A percentile compares a stretch with the other conserved stretches of the same genome.
Conservation (phyloP, 2,329 filamentous ascomycete genomes). For the Scolecobasidium constrictum region DNA sequence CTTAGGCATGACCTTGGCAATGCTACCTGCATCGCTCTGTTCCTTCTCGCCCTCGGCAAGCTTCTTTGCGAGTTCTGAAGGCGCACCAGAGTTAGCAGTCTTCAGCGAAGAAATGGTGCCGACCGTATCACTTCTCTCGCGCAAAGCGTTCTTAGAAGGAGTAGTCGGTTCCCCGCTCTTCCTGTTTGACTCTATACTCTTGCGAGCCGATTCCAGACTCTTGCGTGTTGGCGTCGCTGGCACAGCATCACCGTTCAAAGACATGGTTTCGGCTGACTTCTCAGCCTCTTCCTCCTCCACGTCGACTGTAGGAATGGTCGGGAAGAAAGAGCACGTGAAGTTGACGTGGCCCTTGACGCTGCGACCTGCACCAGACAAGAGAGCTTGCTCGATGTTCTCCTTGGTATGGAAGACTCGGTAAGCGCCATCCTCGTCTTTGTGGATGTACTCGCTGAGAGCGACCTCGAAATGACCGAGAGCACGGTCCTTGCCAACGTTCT, state of each 20-base stretch:
- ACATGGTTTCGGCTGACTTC: conserved; percentile 19
- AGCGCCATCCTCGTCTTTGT: conserved; percentile 67
- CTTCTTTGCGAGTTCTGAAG: conserved; percentile 21
- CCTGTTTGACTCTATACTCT: background rate
- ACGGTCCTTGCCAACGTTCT: conserved; percentile 83
- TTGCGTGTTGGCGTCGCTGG: background rate
- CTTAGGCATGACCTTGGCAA: conserved; percentile 54
- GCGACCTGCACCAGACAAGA: conserved; percentile 56
- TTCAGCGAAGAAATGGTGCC: conserved; percentile 4
- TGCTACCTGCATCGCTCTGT: conserved; percentile 26
- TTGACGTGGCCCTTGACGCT: conserved; percentile 73
- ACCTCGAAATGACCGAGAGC: conserved; percentile 75
- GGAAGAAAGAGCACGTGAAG: conserved; percentile 83
- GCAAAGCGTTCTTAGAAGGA: conserved; percentile 3
- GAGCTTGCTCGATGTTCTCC: conserved; percentile 26
- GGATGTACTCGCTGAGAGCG: conserved; percentile 65
- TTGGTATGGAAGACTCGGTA: conserved; percentile 73
- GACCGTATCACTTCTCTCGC: conserved; percentile 6
- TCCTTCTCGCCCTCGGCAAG: conserved; percentile 8
- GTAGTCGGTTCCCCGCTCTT: background rate
- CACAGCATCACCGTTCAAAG: conserved; percentile 5
- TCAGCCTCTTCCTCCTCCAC: conserved; percentile 67
- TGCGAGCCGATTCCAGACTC: conserved; percentile 5
- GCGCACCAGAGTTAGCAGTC: conserved; percentile 1
- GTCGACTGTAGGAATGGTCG: conserved; percentile 76